Percentiles rank a stretch among this genome's conserved stretches.
These are phyloP conservation scores for Amborella trichopoda DNA, from an alignment of 164 flowering plant species.

Conservation along the genomic window DNA sequence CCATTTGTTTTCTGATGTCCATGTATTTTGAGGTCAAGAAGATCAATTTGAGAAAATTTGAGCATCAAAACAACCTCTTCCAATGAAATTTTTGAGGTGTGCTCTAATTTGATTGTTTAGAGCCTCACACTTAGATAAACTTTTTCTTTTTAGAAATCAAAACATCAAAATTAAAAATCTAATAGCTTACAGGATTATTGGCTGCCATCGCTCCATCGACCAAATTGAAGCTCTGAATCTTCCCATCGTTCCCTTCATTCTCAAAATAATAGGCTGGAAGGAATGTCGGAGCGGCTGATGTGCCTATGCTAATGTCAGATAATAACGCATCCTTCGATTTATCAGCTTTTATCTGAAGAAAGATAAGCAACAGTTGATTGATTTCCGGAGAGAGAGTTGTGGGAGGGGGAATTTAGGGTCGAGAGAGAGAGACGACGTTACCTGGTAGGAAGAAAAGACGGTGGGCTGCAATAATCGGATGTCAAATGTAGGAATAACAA, in stretches of 20 bases:
- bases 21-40: no score
- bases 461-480: conserved; percentile 18
- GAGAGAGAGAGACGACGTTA: background rate
- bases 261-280: conserved; percentile 24
- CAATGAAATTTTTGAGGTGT: no score
- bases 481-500: conserved; percentile 13
- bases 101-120: no score
- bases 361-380: no score
- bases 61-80: no score
- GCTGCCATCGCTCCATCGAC: conserved; percentile 26
- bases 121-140: no score
- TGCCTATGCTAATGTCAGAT: conserved; percentile 25
- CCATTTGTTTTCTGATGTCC: no score
- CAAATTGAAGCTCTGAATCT: conserved; percentile 23
- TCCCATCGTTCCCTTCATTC: conserved; percentile 7
- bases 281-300: conserved; percentile 33
- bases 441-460: conserved; percentile 18
- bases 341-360: conserved; percentile 11
- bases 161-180: no score
- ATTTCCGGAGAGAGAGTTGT: background rate
- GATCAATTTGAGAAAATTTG: no score
- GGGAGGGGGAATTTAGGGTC: background rate
- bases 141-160: no score
- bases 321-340: conserved; percentile 18
- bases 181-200: conserved; percentile 22